Conservation (phyloP, 73 alveolate species). For the Paramecium caudatum region DNA sequence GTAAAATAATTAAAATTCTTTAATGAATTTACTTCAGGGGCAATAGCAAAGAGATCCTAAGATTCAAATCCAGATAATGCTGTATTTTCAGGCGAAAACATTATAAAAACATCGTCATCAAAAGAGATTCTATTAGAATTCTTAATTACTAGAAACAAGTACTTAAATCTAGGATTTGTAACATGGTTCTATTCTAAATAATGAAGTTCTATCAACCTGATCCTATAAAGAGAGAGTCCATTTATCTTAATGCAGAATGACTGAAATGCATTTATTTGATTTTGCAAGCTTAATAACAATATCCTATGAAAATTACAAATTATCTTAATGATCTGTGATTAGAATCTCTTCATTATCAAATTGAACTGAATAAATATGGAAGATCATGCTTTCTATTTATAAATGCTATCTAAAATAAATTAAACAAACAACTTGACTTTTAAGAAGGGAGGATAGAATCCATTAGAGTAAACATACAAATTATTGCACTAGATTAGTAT, state of each 20-base stretch:
- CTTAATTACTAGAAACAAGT: neutral
- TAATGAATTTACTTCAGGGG: no score
- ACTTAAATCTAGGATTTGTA: slow-evolving; percentile 48
- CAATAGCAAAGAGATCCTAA: neutral
- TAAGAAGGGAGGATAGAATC: slow-evolving; percentile 28
- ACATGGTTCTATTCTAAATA: slow-evolving; percentile 60
- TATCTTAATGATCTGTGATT: neutral
- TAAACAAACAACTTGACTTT: neutral
- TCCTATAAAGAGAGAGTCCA: slow-evolving; percentile 8
- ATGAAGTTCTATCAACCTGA: neutral
- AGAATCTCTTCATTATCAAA: slow-evolving; percentile 6
- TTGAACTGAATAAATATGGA: slow-evolving; percentile 20
- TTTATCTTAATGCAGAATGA: slow-evolving; percentile 8
- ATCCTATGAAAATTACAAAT: slow-evolving; percentile 15
- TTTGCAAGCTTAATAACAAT: slow-evolving; percentile 6
- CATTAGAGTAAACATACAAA: neutral
- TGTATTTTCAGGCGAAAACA: slow-evolving; percentile 42
- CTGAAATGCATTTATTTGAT: slow-evolving; percentile 34
- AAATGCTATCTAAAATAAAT: neutral
- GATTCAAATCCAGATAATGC: neutral
- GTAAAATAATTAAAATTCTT: no score
- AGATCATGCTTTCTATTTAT: slow-evolving; percentile 23
- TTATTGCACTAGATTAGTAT: neutral
- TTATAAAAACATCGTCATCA: slow-evolving; percentile 28
- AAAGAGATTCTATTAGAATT: slow-evolving; percentile 44